A percentile compares a stretch with the other conserved stretches of the same genome.
phyloP scores from a whole-genome alignment of 768 basidiomycete species.

The Rhizopogon salebrosus region DNA sequence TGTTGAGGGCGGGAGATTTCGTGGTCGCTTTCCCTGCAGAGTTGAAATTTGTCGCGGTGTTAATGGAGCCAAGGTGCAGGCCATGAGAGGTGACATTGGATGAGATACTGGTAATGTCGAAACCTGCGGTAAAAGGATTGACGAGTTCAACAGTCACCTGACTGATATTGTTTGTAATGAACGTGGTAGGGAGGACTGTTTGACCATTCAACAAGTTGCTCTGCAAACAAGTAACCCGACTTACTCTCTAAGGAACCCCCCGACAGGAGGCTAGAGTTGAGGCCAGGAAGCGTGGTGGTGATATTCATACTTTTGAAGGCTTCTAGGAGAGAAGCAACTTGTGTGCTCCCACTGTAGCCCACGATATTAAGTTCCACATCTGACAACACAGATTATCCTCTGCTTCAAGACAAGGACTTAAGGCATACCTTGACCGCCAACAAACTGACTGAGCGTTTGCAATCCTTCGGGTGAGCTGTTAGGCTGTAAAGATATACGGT shows the following conservation, averaged over 20 bases:
- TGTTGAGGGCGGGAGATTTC: constrained; percentile 49
- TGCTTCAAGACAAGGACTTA: background rate
- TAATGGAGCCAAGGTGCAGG: constrained; percentile 57
- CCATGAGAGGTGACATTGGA: constrained; percentile 61
- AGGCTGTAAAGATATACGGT: constrained; percentile 32
- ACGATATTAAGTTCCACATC: constrained; percentile 53
- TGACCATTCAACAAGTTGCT: background rate
- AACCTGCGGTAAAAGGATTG: constrained; percentile 63
- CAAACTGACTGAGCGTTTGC: constrained; percentile 64
- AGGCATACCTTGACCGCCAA: constrained; percentile 48
- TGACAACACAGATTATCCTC: constrained; percentile 13
- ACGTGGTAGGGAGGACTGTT: constrained; percentile 60
- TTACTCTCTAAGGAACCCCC: constrained; percentile 50
- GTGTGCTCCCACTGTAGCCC: constrained; percentile 58
- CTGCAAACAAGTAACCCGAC: background rate
- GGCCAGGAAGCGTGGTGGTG: constrained; percentile 51
- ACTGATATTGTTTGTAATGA: constrained; percentile 54
- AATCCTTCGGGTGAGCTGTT: constrained; percentile 55
- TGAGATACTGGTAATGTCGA: constrained; percentile 52
- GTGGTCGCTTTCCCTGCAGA: constrained; percentile 50
- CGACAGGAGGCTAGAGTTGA: constrained; percentile 51
- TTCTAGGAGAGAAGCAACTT: constrained; percentile 48
- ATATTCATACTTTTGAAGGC: constrained; percentile 61
- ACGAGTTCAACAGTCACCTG: constrained; percentile 56
- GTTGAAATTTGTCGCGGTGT: constrained; percentile 44